phyloP scores from a whole-genome alignment of 176 grass and related monocot genomes.

The Avena sativa region DNA sequence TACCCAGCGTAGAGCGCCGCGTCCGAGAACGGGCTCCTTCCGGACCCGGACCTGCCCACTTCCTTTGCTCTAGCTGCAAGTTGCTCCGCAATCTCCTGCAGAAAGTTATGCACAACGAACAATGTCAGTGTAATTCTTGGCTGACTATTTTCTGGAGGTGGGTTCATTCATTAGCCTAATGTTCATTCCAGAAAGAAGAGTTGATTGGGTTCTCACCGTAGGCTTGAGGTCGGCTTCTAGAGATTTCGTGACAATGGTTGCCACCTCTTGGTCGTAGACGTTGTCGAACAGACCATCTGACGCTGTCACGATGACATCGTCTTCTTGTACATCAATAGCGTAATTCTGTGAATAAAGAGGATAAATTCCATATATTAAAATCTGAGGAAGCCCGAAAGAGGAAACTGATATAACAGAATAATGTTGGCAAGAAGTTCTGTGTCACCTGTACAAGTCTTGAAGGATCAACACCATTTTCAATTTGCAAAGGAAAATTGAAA shows the following conservation, averaged over 20 bases:
- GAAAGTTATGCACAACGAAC: background rate
- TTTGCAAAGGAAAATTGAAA: conserved; percentile 98
- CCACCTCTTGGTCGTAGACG: conserved; percentile 79
- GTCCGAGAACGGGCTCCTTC: conserved; percentile 85
- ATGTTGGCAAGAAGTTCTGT: background rate
- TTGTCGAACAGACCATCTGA: conserved; percentile 95
- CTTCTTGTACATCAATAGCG: conserved; percentile 65
- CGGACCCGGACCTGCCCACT: conserved; percentile 61
- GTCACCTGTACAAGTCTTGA: conserved; percentile 77
- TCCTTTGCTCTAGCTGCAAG: conserved; percentile 69
- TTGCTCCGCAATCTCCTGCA: conserved; percentile 75
- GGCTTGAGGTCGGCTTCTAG: conserved; percentile 59
- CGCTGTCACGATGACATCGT: conserved; percentile 84
- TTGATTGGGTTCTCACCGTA: conserved; percentile 44
- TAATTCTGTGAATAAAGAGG: conserved; percentile 59
- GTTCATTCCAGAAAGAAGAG: background rate
- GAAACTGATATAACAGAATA: conserved; percentile 18
- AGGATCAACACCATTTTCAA: conserved; percentile 93
- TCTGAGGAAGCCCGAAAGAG: background rate
- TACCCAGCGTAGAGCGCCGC: conserved; percentile 73
- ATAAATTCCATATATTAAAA: background rate
- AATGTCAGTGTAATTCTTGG: conserved; percentile 10
- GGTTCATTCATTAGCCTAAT: background rate
- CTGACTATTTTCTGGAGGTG: background rate
- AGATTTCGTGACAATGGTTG: conserved; percentile 72